Evolutionary conservation across 2,329 filamentous ascomycete species (phyloP).

Genomic region (Diatrype stigma): DNA sequence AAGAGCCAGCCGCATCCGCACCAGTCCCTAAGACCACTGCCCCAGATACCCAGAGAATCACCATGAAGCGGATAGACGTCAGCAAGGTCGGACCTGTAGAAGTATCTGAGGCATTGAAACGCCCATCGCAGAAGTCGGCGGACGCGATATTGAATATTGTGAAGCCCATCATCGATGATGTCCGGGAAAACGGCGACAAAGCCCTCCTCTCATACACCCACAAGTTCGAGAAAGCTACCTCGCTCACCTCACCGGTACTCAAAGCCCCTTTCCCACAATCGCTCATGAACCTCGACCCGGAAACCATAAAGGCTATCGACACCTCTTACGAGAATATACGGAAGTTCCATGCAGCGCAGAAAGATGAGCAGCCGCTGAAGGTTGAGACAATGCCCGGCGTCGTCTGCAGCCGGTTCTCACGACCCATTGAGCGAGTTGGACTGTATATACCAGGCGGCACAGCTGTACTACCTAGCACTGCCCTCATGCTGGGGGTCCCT

Average conservation of each 20-base stretch:
- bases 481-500: constrained; percentile 95
- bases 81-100: constrained; percentile 58
- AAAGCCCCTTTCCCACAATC: constrained; percentile 81
- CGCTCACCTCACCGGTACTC: constrained; percentile 81
- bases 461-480: constrained; percentile 93
- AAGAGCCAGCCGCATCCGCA: constrained; percentile 31
- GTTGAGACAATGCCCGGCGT: constrained; percentile 99
- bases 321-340: constrained; percentile 90
- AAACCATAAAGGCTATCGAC: constrained; percentile 91
- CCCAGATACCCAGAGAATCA: constrained; percentile 52
- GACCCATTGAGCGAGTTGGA: constrained; percentile 93
- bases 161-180: constrained; percentile 83
- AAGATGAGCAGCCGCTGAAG: constrained; percentile 72
- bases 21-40: constrained; percentile 25
- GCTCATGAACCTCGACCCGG: constrained; percentile 78
- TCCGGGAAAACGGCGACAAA: constrained; percentile 78
- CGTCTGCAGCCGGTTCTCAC: constrained; percentile 84
- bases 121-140: constrained; percentile 92
- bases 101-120: constrained; percentile 71
- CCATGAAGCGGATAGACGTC: constrained; percentile 77
- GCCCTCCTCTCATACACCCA: constrained; percentile 90
- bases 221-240: constrained; percentile 96
- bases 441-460: constrained; percentile 95
- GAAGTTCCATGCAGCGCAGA: constrained; percentile 89
- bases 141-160: constrained; percentile 91